phyloP scores from a whole-genome alignment of 306 rosid genomes.

The Fagus crenata region DNA sequence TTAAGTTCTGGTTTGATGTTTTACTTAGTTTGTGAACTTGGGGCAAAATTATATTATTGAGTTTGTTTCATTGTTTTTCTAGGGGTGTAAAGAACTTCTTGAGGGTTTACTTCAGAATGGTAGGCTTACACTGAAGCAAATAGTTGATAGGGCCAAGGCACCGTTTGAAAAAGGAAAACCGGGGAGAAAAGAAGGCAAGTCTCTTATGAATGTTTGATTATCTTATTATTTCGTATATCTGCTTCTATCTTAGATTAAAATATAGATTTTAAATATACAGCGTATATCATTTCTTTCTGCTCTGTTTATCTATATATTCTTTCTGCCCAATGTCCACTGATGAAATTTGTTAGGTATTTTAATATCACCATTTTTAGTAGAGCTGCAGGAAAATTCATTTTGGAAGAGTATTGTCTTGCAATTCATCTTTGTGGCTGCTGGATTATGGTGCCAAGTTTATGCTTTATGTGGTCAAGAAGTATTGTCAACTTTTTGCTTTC shows the following conservation, averaged over 20 bases:
- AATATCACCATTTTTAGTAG: too few species aligned
- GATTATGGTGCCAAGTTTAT: not conserved
- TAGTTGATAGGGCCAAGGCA: constrained; percentile 59
- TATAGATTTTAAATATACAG: not conserved
- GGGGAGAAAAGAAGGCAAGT: constrained; percentile 56
- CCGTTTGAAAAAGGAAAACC: constrained; percentile 10
- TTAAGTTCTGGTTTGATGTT: constrained; percentile 15
- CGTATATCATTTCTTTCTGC: not conserved
- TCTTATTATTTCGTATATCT: not conserved
- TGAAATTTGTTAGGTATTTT: not conserved
- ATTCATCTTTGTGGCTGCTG: not conserved
- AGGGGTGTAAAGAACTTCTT: constrained; percentile 60
- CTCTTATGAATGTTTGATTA: constrained; percentile 8
- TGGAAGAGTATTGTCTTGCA: not conserved
- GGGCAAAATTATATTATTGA: constrained; percentile 14
- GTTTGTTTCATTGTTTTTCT: constrained; percentile 28
- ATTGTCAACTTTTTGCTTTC: not conserved
- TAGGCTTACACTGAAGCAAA: constrained; percentile 69
- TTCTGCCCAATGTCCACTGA: too few species aligned
- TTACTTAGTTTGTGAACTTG: constrained; percentile 14
- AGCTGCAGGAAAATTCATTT: not conserved
- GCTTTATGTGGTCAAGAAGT: not conserved
- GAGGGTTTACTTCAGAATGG: constrained; percentile 86
- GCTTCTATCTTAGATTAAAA: not conserved
- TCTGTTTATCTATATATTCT: not conserved